Conservation (phyloP, 2,329 filamentous ascomycete species). For the Penicillium expansum region DNA sequence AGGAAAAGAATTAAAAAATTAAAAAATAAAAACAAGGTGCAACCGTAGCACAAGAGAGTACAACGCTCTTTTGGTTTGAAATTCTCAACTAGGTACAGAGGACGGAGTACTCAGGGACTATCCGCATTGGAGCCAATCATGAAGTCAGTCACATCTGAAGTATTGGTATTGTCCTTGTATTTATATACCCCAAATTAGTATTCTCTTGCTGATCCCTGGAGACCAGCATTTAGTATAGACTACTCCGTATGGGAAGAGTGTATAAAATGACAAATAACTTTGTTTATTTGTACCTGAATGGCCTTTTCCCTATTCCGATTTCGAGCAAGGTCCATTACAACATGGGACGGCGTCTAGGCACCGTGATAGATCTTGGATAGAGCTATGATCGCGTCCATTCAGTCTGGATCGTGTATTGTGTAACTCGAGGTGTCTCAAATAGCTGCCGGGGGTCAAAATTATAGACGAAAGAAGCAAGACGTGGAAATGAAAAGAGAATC, state of each 20-base stretch:
- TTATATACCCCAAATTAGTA: not conserved
- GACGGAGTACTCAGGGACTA: not conserved
- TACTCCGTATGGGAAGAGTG: not conserved
- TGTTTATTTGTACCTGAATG: not conserved
- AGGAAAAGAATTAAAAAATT: not conserved
- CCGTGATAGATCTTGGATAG: slow-evolving; percentile 12
- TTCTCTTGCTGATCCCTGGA: not conserved
- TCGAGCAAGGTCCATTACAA: slow-evolving; percentile 8
- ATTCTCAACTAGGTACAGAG: not conserved
- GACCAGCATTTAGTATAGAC: not conserved
- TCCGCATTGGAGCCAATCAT: slow-evolving; percentile 21
- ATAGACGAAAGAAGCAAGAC: slow-evolving; percentile 6
- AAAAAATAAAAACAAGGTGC: slow-evolving; percentile 1
- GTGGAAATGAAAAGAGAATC: not conserved
- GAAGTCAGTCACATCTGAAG: slow-evolving; percentile 8
- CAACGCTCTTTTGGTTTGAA: slow-evolving; percentile 3
- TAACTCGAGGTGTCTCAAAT: slow-evolving; percentile 24
- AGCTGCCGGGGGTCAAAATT: not conserved
- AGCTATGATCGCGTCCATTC: slow-evolving; percentile 3
- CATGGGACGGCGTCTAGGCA: slow-evolving; percentile 5
- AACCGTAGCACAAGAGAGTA: slow-evolving; percentile 12
- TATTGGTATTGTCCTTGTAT: slow-evolving; percentile 10
- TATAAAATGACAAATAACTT: not conserved
- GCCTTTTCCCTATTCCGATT: slow-evolving; percentile 6
- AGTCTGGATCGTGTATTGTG: slow-evolving; percentile 14